phyloP scores from a whole-genome alignment of 2,329 filamentous ascomycete genomes.

The Cercospora brassicicola region DNA sequence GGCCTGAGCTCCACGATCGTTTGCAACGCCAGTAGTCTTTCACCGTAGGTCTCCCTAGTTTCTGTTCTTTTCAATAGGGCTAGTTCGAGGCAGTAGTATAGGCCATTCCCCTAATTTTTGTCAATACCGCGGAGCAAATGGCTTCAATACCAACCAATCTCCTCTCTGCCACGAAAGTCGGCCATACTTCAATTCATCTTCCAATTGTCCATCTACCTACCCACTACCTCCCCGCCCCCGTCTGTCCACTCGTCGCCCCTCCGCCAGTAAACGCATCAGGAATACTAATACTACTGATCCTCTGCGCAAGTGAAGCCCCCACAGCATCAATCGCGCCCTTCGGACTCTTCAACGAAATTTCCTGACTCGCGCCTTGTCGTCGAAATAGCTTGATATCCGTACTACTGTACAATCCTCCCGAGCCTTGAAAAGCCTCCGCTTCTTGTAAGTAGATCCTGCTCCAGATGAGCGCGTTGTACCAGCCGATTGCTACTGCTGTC shows the following conservation, averaged over 20 bases:
- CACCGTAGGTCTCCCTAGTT: not conserved
- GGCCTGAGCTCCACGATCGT: not conserved
- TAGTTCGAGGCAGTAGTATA: not conserved
- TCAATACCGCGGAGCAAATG: not conserved
- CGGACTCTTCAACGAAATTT: slow-evolving; percentile 66
- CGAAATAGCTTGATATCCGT: slow-evolving; percentile 86
- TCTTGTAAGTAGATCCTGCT: slow-evolving; percentile 88
- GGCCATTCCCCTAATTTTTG: no score
- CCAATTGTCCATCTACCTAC: not conserved
- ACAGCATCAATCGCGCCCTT: slow-evolving; percentile 91
- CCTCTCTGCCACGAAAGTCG: not conserved
- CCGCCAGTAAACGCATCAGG: slow-evolving; percentile 4
- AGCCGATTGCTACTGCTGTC: slow-evolving; percentile 59
- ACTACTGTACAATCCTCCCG: slow-evolving; percentile 84
- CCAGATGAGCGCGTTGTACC: slow-evolving; percentile 96
- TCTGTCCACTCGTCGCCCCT: not conserved
- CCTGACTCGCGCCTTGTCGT: slow-evolving; percentile 63
- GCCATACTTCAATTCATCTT: not conserved
- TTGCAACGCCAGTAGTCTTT: not conserved
- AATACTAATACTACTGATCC: slow-evolving; percentile 62
- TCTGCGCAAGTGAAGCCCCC: slow-evolving; percentile 81
- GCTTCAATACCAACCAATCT: not conserved
- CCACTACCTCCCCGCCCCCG: not conserved
- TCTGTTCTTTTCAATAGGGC: not conserved
- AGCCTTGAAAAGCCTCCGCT: slow-evolving; percentile 78